These are phyloP conservation scores for Macadamia tetraphylla DNA, from an alignment of 164 flowering plant species.

Conservation along the genomic window DNA sequence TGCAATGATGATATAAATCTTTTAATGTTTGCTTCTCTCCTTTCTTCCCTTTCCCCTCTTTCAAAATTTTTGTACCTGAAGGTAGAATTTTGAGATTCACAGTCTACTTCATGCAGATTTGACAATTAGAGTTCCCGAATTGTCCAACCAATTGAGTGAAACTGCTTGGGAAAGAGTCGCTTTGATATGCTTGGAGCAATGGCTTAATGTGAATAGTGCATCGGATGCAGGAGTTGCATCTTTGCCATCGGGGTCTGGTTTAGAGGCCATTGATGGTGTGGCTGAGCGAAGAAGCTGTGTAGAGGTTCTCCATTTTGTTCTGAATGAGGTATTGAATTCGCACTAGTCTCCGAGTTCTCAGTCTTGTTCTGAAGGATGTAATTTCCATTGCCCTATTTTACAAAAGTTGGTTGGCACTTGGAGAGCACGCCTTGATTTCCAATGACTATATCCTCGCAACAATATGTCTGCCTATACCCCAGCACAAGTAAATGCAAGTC, in stretches of 20 bases:
- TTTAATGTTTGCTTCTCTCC: too few relatives aligned
- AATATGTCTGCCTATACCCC: conserved; percentile 69
- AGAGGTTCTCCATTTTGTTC: conserved; percentile 34
- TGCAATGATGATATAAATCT: not conserved
- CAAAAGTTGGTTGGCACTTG: conserved; percentile 23
- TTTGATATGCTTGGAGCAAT: conserved; percentile 47
- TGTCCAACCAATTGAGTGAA: conserved; percentile 21
- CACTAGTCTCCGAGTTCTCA: not conserved
- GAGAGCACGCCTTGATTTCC: conserved; percentile 89
- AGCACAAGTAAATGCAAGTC: not conserved
- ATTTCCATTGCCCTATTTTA: too few relatives aligned
- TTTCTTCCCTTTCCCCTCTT: not conserved
- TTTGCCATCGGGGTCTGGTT: not conserved
- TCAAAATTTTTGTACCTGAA: not conserved
- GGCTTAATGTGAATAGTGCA: conserved; percentile 11
- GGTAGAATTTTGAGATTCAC: not conserved
- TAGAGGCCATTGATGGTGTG: conserved; percentile 21
- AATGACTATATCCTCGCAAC: conserved; percentile 71
- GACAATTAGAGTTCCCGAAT: conserved; percentile 27
- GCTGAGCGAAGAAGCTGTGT: conserved; percentile 25
- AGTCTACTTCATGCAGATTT: conserved; percentile 31
- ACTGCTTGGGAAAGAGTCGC: conserved; percentile 44
- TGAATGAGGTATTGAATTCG: conserved; percentile 30
- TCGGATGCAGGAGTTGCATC: not conserved
- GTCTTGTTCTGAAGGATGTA: too few relatives aligned